Evolutionary conservation across 805 yeast genomes (phyloP), one percentile per base, ranked within the genome.

Genomic region (Sugiyamaella americana): DNA sequence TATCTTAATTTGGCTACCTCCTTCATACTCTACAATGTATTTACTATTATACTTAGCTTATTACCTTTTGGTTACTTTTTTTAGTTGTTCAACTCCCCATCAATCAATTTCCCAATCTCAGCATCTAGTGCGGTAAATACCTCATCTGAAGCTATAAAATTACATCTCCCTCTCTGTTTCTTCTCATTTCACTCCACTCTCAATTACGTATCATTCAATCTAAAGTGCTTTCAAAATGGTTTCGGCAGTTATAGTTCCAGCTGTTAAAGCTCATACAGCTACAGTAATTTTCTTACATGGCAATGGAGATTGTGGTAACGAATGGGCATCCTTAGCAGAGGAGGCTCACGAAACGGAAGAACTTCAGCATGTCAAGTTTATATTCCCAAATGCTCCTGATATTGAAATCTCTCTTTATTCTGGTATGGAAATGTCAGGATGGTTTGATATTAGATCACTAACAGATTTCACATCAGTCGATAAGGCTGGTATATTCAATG

Each of bases 311-410:
- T 64, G 87, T 0, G 97, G 96, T 3, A 71, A 73, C 16, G 97
- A 97, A 1, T 91, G 96, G 96, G 71, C 77, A 39, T 87, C 86
- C 70, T 67, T 91, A 36, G 85, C 93, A 3, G 82, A 80, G 35
- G 67, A 78, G 46, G 73, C 85, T 21, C 51, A 53, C 8, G 46
- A 52, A 43, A 63, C 68, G 37, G 60, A 69, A 18, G 73, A 62
- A 17, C 82, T 74, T 57, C 71, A 67, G 54, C 79, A 74, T 55
- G 73, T 75, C 53, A 82, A 81, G 55, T 88, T 84, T 57, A 74
- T 89, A n/a, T 86, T 93, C 57, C 98, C 98, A 3, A 81, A 83
- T 60, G 97, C 98, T 0, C 96, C 96, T 4, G 58, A 58, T 1
- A 71, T 75, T 32, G 87, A 87, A 8, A 74, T 89, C 44, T 75